phyloP scores from a whole-genome alignment of 176 grass and related monocot species.

The Cocos nucifera region DNA sequence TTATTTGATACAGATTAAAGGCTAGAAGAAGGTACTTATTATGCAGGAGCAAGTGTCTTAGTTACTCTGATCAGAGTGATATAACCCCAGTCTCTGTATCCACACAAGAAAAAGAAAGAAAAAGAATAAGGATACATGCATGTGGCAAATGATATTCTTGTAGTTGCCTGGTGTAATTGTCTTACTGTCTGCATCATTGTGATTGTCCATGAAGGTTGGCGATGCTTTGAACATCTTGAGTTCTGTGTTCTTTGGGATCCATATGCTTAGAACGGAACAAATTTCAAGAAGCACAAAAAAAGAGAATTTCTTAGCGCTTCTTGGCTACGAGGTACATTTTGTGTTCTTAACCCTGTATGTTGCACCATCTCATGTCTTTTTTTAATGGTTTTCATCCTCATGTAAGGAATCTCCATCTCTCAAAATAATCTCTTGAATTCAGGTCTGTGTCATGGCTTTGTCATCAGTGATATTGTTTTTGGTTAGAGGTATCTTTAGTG shows the following conservation, averaged over 20 bases:
- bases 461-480: constrained; percentile 69
- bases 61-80: too few species aligned
- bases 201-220: constrained; percentile 38
- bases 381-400: too few species aligned
- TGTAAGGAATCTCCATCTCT: not conserved
- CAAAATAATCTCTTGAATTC: constrained; percentile 6
- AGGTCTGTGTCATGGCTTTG: constrained; percentile 74
- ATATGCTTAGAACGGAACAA: constrained; percentile 86
- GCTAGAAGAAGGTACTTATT: too few species aligned
- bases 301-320: constrained; percentile 63
- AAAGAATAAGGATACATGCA: too few species aligned
- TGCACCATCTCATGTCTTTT: too few species aligned
- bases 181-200: not conserved
- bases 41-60: too few species aligned
- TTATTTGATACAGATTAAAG: too few species aligned
- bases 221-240: constrained; percentile 76
- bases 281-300: constrained; percentile 74
- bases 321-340: constrained; percentile 59
- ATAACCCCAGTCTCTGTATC: too few species aligned
- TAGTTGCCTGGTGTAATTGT: too few species aligned
- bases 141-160: too few species aligned
- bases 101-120: too few species aligned
- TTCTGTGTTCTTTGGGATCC: constrained; percentile 77
- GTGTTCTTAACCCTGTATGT: not conserved
- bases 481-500: constrained; percentile 46